Percentiles rank a stretch among this genome's conserved stretches.
Evolutionary conservation across 352 stramenopile species (phyloP).

Genomic region (Phytophthora citrophthora): DNA sequence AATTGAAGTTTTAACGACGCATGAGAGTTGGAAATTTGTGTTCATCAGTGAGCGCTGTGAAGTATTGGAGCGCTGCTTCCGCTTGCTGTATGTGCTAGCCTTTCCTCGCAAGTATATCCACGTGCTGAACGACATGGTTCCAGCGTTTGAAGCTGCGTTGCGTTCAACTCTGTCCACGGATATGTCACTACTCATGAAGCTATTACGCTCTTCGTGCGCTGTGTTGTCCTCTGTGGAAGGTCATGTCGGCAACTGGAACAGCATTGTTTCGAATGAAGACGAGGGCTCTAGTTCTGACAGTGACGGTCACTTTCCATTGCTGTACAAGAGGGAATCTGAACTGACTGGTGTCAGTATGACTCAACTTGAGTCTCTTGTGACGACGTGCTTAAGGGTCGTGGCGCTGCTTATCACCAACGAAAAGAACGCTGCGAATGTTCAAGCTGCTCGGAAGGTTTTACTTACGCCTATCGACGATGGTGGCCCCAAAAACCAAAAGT

Average conservation of each 20-base stretch:
- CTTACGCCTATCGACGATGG: constrained; percentile 56
- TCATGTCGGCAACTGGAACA: constrained; percentile 29
- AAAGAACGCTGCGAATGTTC: constrained; percentile 1
- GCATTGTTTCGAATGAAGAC: constrained; percentile 12
- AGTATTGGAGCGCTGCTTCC: constrained; percentile 59
- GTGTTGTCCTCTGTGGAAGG: constrained; percentile 33
- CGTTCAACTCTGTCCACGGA: constrained; percentile 55
- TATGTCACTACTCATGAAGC: constrained; percentile 64
- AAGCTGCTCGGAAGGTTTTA: constrained; percentile 39
- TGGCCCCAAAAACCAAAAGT: constrained; percentile 35
- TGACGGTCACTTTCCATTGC: constrained; percentile 34
- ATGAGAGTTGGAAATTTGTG: constrained; percentile 74
- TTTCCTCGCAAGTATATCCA: constrained; percentile 44
- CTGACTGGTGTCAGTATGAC: constrained; percentile 17
- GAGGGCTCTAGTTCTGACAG: constrained; percentile 5
- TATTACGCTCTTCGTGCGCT: constrained; percentile 50
- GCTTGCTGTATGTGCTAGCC: constrained; percentile 55
- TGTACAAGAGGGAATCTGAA: constrained; percentile 40
- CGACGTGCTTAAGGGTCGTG: constrained; percentile 54
- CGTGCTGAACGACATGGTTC: constrained; percentile 46
- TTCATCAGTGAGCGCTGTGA: constrained; percentile 45
- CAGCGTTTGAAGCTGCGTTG: constrained; percentile 54
- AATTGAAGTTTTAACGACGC: constrained; percentile 60
- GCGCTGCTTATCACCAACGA: constrained; percentile 39
- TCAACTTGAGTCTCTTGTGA: constrained; percentile 49